Evolutionary conservation across 2,329 filamentous ascomycete genomes (phyloP).

Genomic region (Phyllosticta ampelicida): DNA sequence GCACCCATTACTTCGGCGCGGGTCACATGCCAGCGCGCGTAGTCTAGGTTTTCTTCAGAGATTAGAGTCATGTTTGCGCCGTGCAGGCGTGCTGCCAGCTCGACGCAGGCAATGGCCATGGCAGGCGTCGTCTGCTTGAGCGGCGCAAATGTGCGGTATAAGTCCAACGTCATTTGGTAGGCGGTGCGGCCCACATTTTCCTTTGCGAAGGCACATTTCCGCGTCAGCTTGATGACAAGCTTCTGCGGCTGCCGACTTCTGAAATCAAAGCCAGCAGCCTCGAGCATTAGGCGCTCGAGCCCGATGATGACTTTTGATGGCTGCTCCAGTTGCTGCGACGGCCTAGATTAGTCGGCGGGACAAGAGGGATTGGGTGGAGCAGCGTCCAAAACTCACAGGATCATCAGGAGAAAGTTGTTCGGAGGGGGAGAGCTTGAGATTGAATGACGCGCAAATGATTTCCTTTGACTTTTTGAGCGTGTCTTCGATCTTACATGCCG

Average conservation of each 20-base stretch:
- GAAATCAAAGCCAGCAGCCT: slow-evolving; percentile 90
- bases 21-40: slow-evolving; percentile 32
- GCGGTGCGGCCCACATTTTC: slow-evolving; percentile 53
- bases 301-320: slow-evolving; percentile 75
- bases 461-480: slow-evolving; percentile 94
- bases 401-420: slow-evolving; percentile 70
- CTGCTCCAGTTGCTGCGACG: slow-evolving; percentile 62
- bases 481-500: slow-evolving; percentile 95
- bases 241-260: slow-evolving; percentile 80
- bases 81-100: slow-evolving; percentile 64
- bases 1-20: slow-evolving; percentile 37
- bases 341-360: neutral
- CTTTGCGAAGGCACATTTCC: slow-evolving; percentile 45
- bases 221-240: slow-evolving; percentile 67
- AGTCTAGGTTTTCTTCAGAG: slow-evolving; percentile 36
- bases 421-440: slow-evolving; percentile 60
- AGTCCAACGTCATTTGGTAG: slow-evolving; percentile 74
- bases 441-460: slow-evolving; percentile 82
- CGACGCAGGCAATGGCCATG: slow-evolving; percentile 71
- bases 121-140: slow-evolving; percentile 83
- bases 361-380: neutral
- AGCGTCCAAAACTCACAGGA: slow-evolving; percentile 43
- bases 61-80: slow-evolving; percentile 43
- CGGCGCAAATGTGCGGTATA: slow-evolving; percentile 87
- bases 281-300: slow-evolving; percentile 83